Base-by-base conservation (phyloP, 495 filamentous ascomycete genomes). In the Xylaria cubensis region DNA sequence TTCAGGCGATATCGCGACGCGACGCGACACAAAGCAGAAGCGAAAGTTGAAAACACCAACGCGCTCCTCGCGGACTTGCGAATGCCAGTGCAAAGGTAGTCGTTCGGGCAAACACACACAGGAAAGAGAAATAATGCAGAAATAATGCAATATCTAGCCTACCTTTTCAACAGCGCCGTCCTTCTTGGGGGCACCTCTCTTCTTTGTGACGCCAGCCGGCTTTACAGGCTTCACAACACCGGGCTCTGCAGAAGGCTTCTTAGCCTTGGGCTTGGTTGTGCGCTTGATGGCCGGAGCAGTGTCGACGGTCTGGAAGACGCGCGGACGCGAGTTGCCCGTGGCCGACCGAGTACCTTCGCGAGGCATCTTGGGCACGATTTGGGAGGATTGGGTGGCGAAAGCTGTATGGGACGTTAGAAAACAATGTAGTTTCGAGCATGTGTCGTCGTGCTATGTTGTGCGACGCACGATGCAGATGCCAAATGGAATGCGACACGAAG, bases 281-380 rank as follows among this genome's bases (percentile, higher is more conserved):
- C 84, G 81, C 78, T 83, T 85, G 74, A 86, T 83, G 50, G 82
- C 80, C 42, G 84, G 83, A 65, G 80, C 83, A 24, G 86, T 87
- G 76, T 86, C 82, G 73, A 86, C 78, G 24, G 82, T 81, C 58
- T 82, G 80, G 78, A 88, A 85, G 74, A 88, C 82, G 74, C 86
- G 84, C 71, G 86, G 86, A 74, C 82, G 82, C 59, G 86, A 84
- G 78, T 88, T 86, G 79, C 86, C 86, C 51, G 86, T 88, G 68
- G 78, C 74, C 59, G 86, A 87, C 70, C 86, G 85, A 65, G 86
- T 88, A 76, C 86, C 86, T 82, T 88, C 86, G 75, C 85, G 85
- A 78, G 85, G 77, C 86, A 88, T 88, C 74, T 75, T 79, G 72
- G 70, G 64, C 77, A 76, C 63, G 58, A 39, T 24, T 66, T 1